phyloP scores from a whole-genome alignment of 805 yeast species.

The Kuraishia ogatae region DNA sequence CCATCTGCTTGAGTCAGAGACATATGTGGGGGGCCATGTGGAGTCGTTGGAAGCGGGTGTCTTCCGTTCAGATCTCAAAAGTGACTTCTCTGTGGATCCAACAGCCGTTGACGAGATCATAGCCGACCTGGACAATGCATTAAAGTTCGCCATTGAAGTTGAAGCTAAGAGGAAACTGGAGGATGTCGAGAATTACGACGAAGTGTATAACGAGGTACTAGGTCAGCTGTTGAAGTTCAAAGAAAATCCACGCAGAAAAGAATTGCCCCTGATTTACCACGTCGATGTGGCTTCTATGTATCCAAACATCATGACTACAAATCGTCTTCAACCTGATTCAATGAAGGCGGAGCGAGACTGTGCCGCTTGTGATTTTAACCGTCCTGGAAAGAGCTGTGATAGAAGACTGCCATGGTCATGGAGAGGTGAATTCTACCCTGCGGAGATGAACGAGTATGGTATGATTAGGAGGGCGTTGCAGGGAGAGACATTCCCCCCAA shows the following conservation, averaged over 20 bases:
- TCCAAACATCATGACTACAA: slow-evolving; percentile 97
- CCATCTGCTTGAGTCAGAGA: slow-evolving; percentile 87
- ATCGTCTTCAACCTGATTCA: slow-evolving; percentile 95
- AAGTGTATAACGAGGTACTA: slow-evolving; percentile 53
- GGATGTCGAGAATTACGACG: slow-evolving; percentile 76
- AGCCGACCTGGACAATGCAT: slow-evolving; percentile 62
- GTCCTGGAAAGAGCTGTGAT: slow-evolving; percentile 93
- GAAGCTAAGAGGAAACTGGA: slow-evolving; percentile 69
- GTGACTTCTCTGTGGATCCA: slow-evolving; percentile 72
- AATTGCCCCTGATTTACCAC: slow-evolving; percentile 85
- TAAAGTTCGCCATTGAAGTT: slow-evolving; percentile 75
- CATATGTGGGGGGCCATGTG: slow-evolving; percentile 98
- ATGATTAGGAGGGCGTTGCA: slow-evolving; percentile 82
- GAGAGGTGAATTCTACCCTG: slow-evolving; percentile 95
- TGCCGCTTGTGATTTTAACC: slow-evolving; percentile 93
- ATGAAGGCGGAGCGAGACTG: slow-evolving; percentile 93
- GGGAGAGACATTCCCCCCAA: slow-evolving; percentile 66
- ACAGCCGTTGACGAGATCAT: slow-evolving; percentile 74
- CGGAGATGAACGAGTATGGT: slow-evolving; percentile 82
- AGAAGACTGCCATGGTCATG: slow-evolving; percentile 92
- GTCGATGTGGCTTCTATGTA: slow-evolving; percentile 99
- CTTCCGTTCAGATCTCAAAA: slow-evolving; percentile 78
- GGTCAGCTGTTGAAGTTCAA: slow-evolving; percentile 48
- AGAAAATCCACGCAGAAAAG: slow-evolving; percentile 54
- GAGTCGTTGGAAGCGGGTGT: slow-evolving; percentile 98